These are phyloP conservation scores for Diplocarpon mali DNA, from an alignment of 2,329 filamentous ascomycete genomes.

Conservation along the genomic window DNA sequence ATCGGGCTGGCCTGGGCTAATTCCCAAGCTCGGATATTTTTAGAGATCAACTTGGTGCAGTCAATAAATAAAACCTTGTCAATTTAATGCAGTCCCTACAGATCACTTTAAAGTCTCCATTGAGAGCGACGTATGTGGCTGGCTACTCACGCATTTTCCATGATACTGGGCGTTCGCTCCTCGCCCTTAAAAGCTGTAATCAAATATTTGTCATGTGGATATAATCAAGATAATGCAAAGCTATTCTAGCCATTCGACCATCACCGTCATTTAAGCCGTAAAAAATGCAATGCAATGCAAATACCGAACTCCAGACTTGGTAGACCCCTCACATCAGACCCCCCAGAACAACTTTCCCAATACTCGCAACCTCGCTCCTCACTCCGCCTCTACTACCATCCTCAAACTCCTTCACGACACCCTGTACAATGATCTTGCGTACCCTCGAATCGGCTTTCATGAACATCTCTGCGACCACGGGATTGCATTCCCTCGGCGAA, in stretches of 20 bases:
- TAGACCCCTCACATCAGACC: constrained; percentile 53
- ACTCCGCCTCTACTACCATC: constrained; percentile 67
- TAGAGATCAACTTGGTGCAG: no score
- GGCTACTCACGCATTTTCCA: no score
- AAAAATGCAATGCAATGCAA: constrained; percentile 7
- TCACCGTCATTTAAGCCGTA: constrained; percentile 12
- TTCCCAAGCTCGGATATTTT: no score
- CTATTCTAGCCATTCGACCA: background rate
- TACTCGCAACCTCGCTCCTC: constrained; percentile 70
- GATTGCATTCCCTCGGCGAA: constrained; percentile 61
- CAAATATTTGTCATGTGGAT: no score
- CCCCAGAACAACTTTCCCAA: constrained; percentile 81
- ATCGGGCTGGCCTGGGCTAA: no score
- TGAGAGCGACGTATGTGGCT: no score
- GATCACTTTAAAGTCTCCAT: no score
- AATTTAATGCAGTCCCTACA: no score
- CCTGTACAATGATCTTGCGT: constrained; percentile 78
- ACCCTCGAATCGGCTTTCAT: constrained; percentile 78
- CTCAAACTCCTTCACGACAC: constrained; percentile 86
- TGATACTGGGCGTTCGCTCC: no score
- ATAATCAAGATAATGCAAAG: no score
- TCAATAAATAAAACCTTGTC: no score
- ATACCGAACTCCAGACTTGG: constrained; percentile 3
- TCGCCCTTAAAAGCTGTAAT: no score
- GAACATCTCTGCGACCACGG: constrained; percentile 70